phyloP scores from a whole-genome alignment of 2,329 filamentous ascomycete genomes.

The Colletotrichum sidae region DNA sequence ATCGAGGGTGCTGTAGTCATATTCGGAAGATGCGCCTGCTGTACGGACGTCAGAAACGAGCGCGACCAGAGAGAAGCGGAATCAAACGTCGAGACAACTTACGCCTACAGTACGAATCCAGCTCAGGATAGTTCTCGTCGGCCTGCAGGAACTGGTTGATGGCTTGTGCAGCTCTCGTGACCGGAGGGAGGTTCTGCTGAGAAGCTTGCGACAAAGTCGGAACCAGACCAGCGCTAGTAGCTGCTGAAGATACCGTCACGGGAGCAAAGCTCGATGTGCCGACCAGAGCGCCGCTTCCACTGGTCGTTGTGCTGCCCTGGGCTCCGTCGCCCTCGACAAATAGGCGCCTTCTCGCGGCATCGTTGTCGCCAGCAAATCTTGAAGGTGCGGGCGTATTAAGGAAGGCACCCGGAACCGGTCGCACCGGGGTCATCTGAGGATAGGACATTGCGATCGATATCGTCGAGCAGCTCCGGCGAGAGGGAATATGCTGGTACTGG shows the following conservation, averaged over 20 bases:
- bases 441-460: conserved; percentile 61
- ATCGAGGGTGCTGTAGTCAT: conserved; percentile 78
- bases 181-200: conserved; percentile 67
- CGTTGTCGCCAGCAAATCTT: conserved; percentile 52
- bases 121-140: conserved; percentile 86
- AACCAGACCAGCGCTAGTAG: conserved; percentile 44
- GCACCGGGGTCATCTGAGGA: conserved; percentile 72
- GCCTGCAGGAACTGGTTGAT: conserved; percentile 82
- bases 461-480: conserved; percentile 36
- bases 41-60: conserved; percentile 42
- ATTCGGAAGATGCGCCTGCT: conserved; percentile 93
- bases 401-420: conserved; percentile 80
- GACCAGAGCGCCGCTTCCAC: conserved; percentile 24
- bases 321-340: conserved; percentile 51
- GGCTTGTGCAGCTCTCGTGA: conserved; percentile 83
- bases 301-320: conserved; percentile 26
- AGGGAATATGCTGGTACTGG: not conserved
- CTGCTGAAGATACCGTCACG: conserved; percentile 42
- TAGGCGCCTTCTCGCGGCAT: conserved; percentile 64
- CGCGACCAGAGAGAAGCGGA: not conserved
- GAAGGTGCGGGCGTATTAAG: conserved; percentile 75
- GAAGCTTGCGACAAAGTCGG: conserved; percentile 56
- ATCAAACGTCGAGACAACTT: conserved; percentile 52
- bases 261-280: conserved; percentile 34
- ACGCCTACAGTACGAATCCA: conserved; percentile 92